Evolutionary conservation across 768 basidiomycete genomes (phyloP).

Genomic region (Lactarius deliciosus): DNA sequence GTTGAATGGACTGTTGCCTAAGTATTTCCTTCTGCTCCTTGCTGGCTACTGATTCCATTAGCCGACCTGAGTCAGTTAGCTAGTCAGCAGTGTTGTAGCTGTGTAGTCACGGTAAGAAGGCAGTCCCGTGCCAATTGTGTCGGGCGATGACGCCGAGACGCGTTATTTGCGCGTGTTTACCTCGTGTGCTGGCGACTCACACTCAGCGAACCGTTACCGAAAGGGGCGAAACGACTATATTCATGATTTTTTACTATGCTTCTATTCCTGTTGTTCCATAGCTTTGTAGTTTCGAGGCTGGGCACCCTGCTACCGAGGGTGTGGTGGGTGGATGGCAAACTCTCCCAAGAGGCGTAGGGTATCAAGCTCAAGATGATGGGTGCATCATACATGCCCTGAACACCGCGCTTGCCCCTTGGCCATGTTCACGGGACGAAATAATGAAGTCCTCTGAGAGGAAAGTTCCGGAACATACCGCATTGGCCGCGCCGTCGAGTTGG

Average conservation of each 20-base stretch:
- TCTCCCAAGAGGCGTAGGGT: not conserved
- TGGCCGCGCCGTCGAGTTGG: slow-evolving; percentile 26
- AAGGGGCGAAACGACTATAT: not conserved
- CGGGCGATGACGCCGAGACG: slow-evolving; percentile 15
- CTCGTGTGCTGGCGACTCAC: slow-evolving; percentile 18
- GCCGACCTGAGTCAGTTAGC: not conserved
- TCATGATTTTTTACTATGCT: not conserved
- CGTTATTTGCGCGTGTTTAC: slow-evolving; percentile 32
- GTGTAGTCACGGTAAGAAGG: not conserved
- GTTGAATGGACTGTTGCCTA: slow-evolving; percentile 50
- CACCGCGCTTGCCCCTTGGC: slow-evolving; percentile 14
- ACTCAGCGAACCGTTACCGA: slow-evolving; percentile 24
- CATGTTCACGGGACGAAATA: slow-evolving; percentile 12
- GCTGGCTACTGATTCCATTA: slow-evolving; percentile 57
- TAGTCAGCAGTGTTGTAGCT: not conserved
- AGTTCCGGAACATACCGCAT: slow-evolving; percentile 29
- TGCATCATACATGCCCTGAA: slow-evolving; percentile 1
- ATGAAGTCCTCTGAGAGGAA: slow-evolving; percentile 8
- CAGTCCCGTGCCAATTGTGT: not conserved
- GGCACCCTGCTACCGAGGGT: not conserved
- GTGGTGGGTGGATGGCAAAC: not conserved
- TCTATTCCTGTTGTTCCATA: slow-evolving; percentile 3
- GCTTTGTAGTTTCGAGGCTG: not conserved
- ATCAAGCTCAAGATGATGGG: not conserved
- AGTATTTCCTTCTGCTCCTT: slow-evolving; percentile 41